Evolutionary conservation across 2,329 filamentous ascomycete genomes (phyloP).

Genomic region (Fusarium foetens): DNA sequence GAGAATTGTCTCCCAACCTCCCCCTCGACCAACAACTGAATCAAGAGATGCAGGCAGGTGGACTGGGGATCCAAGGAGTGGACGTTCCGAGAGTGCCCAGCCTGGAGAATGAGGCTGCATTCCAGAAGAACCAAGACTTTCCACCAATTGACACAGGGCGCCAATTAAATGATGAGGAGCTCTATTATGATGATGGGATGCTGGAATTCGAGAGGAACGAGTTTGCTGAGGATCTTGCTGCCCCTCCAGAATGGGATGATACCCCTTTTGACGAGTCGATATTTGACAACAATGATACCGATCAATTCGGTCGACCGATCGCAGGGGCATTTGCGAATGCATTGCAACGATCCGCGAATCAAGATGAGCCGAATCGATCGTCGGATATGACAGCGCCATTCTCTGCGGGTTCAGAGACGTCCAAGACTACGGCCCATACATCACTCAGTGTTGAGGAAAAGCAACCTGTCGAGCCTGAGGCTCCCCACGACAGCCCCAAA

Average conservation of each 20-base stretch:
- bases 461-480: conserved; percentile 19
- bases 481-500: conserved; percentile 5
- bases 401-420: conserved; percentile 56
- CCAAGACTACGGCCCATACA: conserved; percentile 64
- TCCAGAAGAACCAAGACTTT: conserved; percentile 38
- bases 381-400: conserved; percentile 59
- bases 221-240: conserved; percentile 59
- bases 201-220: conserved; percentile 57
- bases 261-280: conserved; percentile 76
- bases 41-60: conserved; percentile 44
- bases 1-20: conserved; percentile 30
- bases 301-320: conserved; percentile 69
- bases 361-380: conserved; percentile 53
- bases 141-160: conserved; percentile 16
- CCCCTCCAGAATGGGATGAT: conserved; percentile 58
- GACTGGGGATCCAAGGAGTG: conserved; percentile 57
- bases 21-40: conserved; percentile 15
- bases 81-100: conserved; percentile 30
- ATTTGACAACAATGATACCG: conserved; percentile 75
- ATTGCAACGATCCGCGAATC: conserved; percentile 51
- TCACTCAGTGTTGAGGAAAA: conserved; percentile 54
- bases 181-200: conserved; percentile 76
- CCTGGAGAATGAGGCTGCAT: conserved; percentile 35
- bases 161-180: conserved; percentile 63
- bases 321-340: conserved; percentile 67